A percentile compares a stretch with the other conserved stretches of the same genome.
These are phyloP conservation scores for Yamadazyma atlantica DNA, from an alignment of 1,139 yeast genomes.

Conservation along the genomic window DNA sequence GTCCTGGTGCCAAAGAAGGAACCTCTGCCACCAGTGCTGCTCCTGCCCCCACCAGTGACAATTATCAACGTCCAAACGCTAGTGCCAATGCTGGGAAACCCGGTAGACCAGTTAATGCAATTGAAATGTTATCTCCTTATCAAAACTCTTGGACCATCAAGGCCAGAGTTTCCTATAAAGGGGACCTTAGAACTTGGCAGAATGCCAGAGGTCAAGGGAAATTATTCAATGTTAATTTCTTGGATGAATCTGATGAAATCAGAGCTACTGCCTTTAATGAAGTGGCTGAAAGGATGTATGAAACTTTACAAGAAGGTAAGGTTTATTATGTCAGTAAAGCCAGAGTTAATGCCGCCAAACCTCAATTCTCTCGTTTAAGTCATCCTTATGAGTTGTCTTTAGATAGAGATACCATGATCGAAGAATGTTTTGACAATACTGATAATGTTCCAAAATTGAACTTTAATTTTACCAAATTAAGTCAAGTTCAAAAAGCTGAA, in stretches of 20 bases:
- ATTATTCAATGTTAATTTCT: constrained; percentile 79
- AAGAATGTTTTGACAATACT: constrained; percentile 62
- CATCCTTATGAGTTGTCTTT: constrained; percentile 88
- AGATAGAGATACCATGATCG: constrained; percentile 76
- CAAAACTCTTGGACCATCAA: constrained; percentile 90
- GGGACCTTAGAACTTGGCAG: constrained; percentile 86
- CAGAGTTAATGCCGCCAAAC: constrained; percentile 78
- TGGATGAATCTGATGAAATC: constrained; percentile 96
- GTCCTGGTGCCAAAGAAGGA: constrained; percentile 15
- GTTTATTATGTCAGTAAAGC: constrained; percentile 85
- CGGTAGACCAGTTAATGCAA: constrained; percentile 50
- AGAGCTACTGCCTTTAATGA: constrained; percentile 95
- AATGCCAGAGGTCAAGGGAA: constrained; percentile 88
- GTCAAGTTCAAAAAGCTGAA: constrained; percentile 64
- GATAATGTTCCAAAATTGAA: constrained; percentile 73
- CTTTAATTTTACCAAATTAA: constrained; percentile 73
- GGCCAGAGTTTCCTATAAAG: constrained; percentile 85
- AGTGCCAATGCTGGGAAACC: constrained; percentile 21
- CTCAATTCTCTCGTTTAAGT: constrained; percentile 77
- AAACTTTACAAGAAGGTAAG: constrained; percentile 80
- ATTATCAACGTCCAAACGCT: constrained; percentile 11
- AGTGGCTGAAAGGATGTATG: constrained; percentile 74
- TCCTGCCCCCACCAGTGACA: constrained; percentile 2
- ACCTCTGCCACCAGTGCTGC: constrained; percentile 10
- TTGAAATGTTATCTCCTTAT: constrained; percentile 89